phyloP scores from a whole-genome alignment of 2,329 filamentous ascomycete species.

The Epichloe sylvatica region DNA sequence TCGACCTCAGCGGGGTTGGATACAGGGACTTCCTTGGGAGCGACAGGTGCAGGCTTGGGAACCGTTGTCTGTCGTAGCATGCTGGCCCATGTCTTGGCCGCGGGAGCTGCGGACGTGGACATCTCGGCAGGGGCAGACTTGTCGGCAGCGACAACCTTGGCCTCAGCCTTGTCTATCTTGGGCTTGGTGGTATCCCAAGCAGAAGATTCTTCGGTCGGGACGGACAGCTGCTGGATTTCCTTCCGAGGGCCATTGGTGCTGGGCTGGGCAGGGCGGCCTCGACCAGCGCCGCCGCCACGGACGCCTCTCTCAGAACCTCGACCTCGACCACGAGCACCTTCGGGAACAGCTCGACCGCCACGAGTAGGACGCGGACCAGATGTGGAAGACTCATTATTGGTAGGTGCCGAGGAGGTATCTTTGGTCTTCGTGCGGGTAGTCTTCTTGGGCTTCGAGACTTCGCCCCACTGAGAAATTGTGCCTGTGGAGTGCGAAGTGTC shows the following conservation, averaged over 20 bases:
- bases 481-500: conserved; percentile 32
- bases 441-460: conserved; percentile 71
- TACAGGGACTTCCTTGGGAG: conserved; percentile 11
- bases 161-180: conserved; percentile 20
- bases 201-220: conserved; percentile 56
- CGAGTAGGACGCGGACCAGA: conserved; percentile 35
- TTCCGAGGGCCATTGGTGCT: conserved; percentile 48
- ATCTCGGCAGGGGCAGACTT: conserved; percentile 23
- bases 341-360: conserved; percentile 47
- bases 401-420: conserved; percentile 41
- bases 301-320: conserved; percentile 46
- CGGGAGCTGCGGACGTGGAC: conserved; percentile 24
- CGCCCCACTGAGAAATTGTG: conserved; percentile 68
- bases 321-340: conserved; percentile 48
- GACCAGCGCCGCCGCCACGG: conserved; percentile 33
- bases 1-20: conserved; percentile 27
- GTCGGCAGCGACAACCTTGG: conserved; percentile 19
- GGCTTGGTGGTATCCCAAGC: conserved; percentile 31
- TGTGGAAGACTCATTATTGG: conserved; percentile 31
- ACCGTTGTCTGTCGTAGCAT: conserved; percentile 50
- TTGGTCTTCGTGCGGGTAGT: conserved; percentile 61
- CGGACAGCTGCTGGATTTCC: conserved; percentile 42
- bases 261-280: conserved; percentile 45
- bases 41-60: conserved; percentile 36
- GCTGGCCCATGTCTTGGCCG: conserved; percentile 57